Conservation (phyloP, 2,329 filamentous ascomycete species). For the Arthroderma sp. region DNA sequence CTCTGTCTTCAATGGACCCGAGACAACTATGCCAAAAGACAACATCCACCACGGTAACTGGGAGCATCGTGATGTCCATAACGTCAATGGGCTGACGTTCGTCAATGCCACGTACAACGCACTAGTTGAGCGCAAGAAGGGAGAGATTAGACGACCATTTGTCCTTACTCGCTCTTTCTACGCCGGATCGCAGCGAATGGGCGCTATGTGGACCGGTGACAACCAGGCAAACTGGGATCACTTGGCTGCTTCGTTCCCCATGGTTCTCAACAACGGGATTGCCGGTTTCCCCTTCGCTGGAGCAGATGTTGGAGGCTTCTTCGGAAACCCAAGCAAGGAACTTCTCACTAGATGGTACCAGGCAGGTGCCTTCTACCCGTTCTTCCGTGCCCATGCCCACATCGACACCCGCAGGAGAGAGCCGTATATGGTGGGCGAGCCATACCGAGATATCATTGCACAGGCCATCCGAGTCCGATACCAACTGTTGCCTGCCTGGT, state of each 20-base stretch:
- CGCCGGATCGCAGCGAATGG: constrained; percentile 74
- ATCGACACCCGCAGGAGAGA: constrained; percentile 91
- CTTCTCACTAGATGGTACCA: constrained; percentile 93
- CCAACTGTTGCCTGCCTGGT: constrained; percentile 82
- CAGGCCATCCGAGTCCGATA: constrained; percentile 82
- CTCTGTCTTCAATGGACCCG: constrained; percentile 95
- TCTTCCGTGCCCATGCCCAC: constrained; percentile 94
- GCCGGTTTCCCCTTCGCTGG: constrained; percentile 88
- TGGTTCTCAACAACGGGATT: constrained; percentile 87
- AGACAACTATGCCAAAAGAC: constrained; percentile 98
- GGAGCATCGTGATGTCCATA: constrained; percentile 96
- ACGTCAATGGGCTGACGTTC: constrained; percentile 88
- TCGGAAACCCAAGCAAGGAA: constrained; percentile 89
- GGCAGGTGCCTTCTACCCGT: constrained; percentile 90
- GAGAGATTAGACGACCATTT: constrained; percentile 75
- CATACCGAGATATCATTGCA: constrained; percentile 75
- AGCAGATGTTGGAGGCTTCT: constrained; percentile 95
- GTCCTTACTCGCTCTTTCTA: constrained; percentile 88
- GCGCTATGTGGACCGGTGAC: constrained; percentile 98
- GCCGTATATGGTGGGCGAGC: constrained; percentile 76
- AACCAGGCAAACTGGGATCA: constrained; percentile 92
- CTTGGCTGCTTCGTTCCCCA: constrained; percentile 76
- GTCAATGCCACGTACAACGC: constrained; percentile 88
- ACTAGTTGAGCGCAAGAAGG: constrained; percentile 70
- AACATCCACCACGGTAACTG: constrained; percentile 83